Evolutionary conservation across 495 filamentous ascomycete genomes (phyloP), one percentile per base, ranked within the genome.

Genomic region (Penicillium tannophilum): DNA sequence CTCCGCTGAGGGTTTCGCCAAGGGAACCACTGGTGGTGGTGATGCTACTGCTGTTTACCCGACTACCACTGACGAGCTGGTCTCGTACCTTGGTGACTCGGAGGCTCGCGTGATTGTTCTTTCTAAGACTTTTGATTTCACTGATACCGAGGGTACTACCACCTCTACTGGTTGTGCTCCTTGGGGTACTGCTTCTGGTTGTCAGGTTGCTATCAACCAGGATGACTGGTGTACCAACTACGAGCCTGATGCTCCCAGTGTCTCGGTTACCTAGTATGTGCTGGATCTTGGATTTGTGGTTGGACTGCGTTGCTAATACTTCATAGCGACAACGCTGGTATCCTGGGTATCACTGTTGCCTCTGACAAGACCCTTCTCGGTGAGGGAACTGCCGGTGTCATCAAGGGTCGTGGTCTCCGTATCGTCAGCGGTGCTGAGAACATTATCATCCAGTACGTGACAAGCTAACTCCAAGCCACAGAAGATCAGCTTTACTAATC

Each of bases 171-270:
- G 80, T 30, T 83, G 79, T 55, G 72, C 76, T 46, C 75, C 75
- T 20, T 79, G 78, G 75, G 73, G 73, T 19, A 77, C 76, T 52
- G 70, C 49, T 35, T 65, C 64, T 52, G 76, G 45, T 31, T 82
- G 73, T 62, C 83, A 80, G 68, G 53, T 79, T 49, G 83, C 83
- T 43, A 85, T 86, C 61, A 80, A 82, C 70, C 60, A 76, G 65
- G 68, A 80, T 56, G 59, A 72, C 64, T 80, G 79, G 80, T 82
- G 77, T 59, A 63, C 44, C 12, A 77, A 76, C 66, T 76, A 76
- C 55, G 52, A 78, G 66, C 47, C 75, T 0, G 43, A 60, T 50
- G 73, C 75, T 9, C 72, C 73, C 0, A 56, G 57, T 6, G 68
- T 70, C 41, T 59, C 58, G 4, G 79, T 84, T 30, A 70, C 62